Evolutionary conservation across 2,329 filamentous ascomycete genomes (phyloP).

Genomic region (Hymenoscyphus infarciens): DNA sequence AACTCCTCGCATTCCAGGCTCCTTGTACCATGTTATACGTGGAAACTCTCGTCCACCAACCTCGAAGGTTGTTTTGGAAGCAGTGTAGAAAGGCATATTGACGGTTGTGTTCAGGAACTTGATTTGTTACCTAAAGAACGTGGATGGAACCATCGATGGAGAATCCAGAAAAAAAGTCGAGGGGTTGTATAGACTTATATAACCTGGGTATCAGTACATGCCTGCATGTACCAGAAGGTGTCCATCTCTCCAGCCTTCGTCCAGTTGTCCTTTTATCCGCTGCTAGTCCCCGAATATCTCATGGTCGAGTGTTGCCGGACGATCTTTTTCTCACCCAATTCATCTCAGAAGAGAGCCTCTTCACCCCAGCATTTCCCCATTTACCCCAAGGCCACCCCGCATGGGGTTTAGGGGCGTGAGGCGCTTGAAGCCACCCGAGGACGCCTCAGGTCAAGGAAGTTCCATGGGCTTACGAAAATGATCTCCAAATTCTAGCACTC

Average conservation of each 20-base stretch:
- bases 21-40: constrained; percentile 47
- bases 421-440: not conserved
- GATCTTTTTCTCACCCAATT: constrained; percentile 6
- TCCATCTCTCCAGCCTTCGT: constrained; percentile 5
- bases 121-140: constrained; percentile 2
- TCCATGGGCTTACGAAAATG: not conserved
- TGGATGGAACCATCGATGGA: constrained; percentile 12
- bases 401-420: not conserved
- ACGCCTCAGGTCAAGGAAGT: not conserved
- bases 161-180: not conserved
- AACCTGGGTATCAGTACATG: constrained; percentile 6
- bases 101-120: not conserved
- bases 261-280: constrained; percentile 12
- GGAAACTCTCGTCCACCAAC: constrained; percentile 32
- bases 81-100: constrained; percentile 21
- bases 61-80: constrained; percentile 31
- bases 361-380: constrained; percentile 14
- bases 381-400: constrained; percentile 12
- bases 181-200: constrained; percentile 12
- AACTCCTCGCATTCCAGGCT: constrained; percentile 53
- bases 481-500: not conserved
- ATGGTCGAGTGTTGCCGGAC: constrained; percentile 11
- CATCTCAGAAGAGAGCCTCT: constrained; percentile 11
- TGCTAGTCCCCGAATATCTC: constrained; percentile 7
- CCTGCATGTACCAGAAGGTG: constrained; percentile 5